phyloP scores from a whole-genome alignment of 2,329 filamentous ascomycete genomes.

The Exophiala sideris region DNA sequence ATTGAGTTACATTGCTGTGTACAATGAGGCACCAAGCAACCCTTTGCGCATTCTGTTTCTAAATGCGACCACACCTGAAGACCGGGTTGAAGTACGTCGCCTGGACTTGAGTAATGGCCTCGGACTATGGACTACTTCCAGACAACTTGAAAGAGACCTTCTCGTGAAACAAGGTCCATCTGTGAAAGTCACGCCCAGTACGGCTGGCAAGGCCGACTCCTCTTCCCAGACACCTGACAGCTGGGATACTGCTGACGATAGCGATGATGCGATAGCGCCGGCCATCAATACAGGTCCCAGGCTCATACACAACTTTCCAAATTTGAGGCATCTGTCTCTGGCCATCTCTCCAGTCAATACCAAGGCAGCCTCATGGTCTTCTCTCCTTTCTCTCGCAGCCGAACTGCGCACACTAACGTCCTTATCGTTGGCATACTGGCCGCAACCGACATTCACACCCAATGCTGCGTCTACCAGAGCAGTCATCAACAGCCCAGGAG shows the following conservation, averaged over 20 bases:
- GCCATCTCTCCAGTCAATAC: slow-evolving; percentile 46
- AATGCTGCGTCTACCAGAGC: slow-evolving; percentile 39
- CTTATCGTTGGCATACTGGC: slow-evolving; percentile 62
- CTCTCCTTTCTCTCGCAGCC: slow-evolving; percentile 52
- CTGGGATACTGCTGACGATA: slow-evolving; percentile 39
- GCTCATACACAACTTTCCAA: slow-evolving; percentile 40
- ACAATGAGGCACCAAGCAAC: slow-evolving; percentile 42
- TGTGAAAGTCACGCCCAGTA: neutral
- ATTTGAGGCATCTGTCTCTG: slow-evolving; percentile 57
- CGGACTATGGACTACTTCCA: slow-evolving; percentile 48
- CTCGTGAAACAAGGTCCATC: slow-evolving; percentile 29
- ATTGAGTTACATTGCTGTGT: slow-evolving; percentile 55
- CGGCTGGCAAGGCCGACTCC: neutral
- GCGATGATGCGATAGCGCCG: neutral
- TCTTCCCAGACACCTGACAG: slow-evolving; percentile 31
- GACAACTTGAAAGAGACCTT: slow-evolving; percentile 46
- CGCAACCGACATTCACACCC: slow-evolving; percentile 55
- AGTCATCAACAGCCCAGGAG: slow-evolving; percentile 8
- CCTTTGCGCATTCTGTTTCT: slow-evolving; percentile 53
- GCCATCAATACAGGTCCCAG: slow-evolving; percentile 5
- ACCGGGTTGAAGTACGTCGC: slow-evolving; percentile 44
- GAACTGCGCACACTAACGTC: slow-evolving; percentile 58
- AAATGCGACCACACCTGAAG: slow-evolving; percentile 18
- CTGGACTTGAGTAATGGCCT: slow-evolving; percentile 54
- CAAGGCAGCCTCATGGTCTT: slow-evolving; percentile 49